A percentile compares a stretch with the other conserved stretches of the same genome.
Conservation (phyloP, 1,139 yeast genomes). For the Nematodospora anomalae region DNA sequence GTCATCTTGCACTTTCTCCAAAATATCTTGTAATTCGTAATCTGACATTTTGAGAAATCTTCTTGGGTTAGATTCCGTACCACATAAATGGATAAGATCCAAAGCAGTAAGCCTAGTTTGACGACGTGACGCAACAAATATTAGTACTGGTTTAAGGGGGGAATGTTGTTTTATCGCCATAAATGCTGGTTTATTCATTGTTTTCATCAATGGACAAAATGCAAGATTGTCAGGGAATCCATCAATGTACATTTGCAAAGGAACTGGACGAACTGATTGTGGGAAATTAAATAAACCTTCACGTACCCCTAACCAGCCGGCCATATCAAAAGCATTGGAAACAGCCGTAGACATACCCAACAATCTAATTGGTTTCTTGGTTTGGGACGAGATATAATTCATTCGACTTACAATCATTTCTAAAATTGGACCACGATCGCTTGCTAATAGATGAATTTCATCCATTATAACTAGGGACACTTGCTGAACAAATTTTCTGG, state of each 20-base stretch:
- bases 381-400: constrained; percentile 83
- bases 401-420: constrained; percentile 99
- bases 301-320: constrained; percentile 92
- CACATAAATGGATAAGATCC: constrained; percentile 90
- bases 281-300: constrained; percentile 93
- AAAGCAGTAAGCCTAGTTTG: constrained; percentile 95
- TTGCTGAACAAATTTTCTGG: constrained; percentile 87
- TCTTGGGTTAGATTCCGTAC: constrained; percentile 90
- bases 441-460: constrained; percentile 93
- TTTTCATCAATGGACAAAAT: constrained; percentile 93
- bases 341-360: constrained; percentile 98
- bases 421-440: constrained; percentile 96
- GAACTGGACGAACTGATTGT: constrained; percentile 95
- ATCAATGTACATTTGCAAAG: constrained; percentile 95
- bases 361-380: constrained; percentile 72
- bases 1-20: constrained; percentile 79
- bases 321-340: constrained; percentile 97
- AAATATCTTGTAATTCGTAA: constrained; percentile 62
- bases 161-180: constrained; percentile 96
- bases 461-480: constrained; percentile 95
- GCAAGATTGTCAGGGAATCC: constrained; percentile 96
- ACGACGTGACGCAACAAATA: constrained; percentile 95
- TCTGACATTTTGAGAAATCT: constrained; percentile 80
- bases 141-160: constrained; percentile 86
- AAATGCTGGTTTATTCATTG: constrained; percentile 97